Conservation (phyloP, 441 rosid genomes). For the Lepidium campestre region DNA sequence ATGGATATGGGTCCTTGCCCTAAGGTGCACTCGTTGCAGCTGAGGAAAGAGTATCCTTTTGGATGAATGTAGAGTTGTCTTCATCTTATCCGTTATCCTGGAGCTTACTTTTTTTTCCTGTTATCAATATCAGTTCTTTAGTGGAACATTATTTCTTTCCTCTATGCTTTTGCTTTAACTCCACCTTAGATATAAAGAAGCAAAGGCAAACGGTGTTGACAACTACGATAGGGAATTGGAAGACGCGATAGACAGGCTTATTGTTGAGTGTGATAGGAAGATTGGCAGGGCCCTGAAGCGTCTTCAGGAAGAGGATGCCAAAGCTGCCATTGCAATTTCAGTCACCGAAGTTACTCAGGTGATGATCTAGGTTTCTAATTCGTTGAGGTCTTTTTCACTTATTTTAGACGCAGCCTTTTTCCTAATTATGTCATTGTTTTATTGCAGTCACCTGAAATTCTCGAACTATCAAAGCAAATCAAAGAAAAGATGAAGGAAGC, state of each 20-base stretch:
- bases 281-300: conserved; percentile 96
- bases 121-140: background rate
- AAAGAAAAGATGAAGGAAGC: conserved; percentile 94
- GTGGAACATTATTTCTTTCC: background rate
- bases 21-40: conserved; percentile 91
- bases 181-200: conserved; percentile 71
- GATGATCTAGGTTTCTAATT: background rate
- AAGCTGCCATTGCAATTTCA: conserved; percentile 98
- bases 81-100: background rate
- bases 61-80: background rate
- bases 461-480: conserved; percentile 79
- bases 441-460: conserved; percentile 69
- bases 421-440: background rate
- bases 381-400: background rate
- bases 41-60: conserved; percentile 92
- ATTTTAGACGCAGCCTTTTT: background rate
- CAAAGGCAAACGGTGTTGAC: conserved; percentile 72
- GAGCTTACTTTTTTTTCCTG: background rate
- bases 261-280: conserved; percentile 96
- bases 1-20: conserved; percentile 99
- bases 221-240: conserved; percentile 92
- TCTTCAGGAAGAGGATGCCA: conserved; percentile 96
- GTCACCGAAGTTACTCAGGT: conserved; percentile 98
- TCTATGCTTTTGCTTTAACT: conserved; percentile 31
- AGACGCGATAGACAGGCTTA: conserved; percentile 90